Evolutionary conservation across 768 basidiomycete species (phyloP).

Genomic region (Pulveroboletus ravenelii): DNA sequence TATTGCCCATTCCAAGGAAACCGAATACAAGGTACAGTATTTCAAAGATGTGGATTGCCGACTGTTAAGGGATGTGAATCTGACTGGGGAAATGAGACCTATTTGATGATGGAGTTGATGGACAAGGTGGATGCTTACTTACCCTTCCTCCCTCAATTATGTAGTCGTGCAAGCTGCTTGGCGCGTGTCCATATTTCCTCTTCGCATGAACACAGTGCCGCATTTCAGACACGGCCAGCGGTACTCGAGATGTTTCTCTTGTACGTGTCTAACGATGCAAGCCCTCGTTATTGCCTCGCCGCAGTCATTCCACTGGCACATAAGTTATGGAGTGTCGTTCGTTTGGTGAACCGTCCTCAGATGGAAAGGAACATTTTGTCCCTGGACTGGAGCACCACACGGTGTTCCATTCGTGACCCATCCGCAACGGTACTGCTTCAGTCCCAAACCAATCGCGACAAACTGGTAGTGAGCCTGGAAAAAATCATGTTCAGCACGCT

Average conservation of each 20-base stretch:
- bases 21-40: background rate
- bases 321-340: background rate
- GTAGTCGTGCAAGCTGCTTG: constrained; percentile 4
- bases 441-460: background rate
- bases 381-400: constrained; percentile 8
- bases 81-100: background rate
- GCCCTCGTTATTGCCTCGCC: constrained; percentile 11
- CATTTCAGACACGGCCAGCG: constrained; percentile 24
- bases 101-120: background rate
- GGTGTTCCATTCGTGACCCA: constrained; percentile 10
- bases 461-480: constrained; percentile 10
- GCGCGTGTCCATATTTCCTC: constrained; percentile 16
- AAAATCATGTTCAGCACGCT: background rate
- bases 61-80: background rate
- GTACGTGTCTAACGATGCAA: constrained; percentile 19
- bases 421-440: constrained; percentile 3
- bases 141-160: background rate
- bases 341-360: constrained; percentile 11
- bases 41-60: background rate
- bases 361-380: constrained; percentile 15
- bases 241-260: constrained; percentile 21
- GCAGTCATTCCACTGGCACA: constrained; percentile 19
- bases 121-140: background rate
- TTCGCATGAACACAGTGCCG: constrained; percentile 14
- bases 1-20: no score